Evolutionary conservation across 1,284 basidiomycete species (phyloP), one percentile per base, ranked within the genome.

Genomic region (Rhodotorula sp.): DNA sequence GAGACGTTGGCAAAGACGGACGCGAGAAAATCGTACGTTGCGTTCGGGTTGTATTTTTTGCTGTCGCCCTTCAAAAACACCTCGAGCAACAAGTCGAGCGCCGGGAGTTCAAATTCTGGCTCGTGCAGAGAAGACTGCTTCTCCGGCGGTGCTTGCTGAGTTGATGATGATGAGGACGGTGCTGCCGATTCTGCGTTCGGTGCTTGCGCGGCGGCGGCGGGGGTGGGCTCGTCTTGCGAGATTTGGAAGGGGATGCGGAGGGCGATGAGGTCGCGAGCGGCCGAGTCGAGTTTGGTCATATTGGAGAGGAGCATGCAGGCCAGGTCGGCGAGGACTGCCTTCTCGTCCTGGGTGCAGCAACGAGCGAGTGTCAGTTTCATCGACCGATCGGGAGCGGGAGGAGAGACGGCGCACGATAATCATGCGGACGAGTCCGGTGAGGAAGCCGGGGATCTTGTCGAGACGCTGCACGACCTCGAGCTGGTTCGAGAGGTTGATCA

Each of bases 291-390:
- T 19, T 91, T 87, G 21, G 93, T 93, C 57, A 98, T 84, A 82
- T 99, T 99, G 26, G 95, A 97, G 10, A 99, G 86, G 1, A 99
- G 85, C 97, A 99, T 99, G 47, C 92, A 88, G 1, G 94, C 93
- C 16, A 98, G 87, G 83, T 98, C 95, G 47, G 94, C 93, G 26
- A 97, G 88, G 65, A 92, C 87, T 6, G 95, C 90, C 72, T 90
- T 87, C 10, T 91, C 89, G 81, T 95, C 90, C 94, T 97, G 77
- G 45, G 34, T 34, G 34, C 34, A 34, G 34, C 34, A 34, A 34
- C 34, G 34, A 34, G 34, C 34, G 34, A 34, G 34, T 34, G 34
- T 34, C 34, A 34, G 34, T 7, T 34, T 7, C 34, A 34, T 34
- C 34, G 34, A 34, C 34, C 34, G 34, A 34, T 34, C 34, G 34